These are phyloP conservation scores for Sporisorium graminicola DNA, from an alignment of 1,284 basidiomycete species.

Conservation along the genomic window DNA sequence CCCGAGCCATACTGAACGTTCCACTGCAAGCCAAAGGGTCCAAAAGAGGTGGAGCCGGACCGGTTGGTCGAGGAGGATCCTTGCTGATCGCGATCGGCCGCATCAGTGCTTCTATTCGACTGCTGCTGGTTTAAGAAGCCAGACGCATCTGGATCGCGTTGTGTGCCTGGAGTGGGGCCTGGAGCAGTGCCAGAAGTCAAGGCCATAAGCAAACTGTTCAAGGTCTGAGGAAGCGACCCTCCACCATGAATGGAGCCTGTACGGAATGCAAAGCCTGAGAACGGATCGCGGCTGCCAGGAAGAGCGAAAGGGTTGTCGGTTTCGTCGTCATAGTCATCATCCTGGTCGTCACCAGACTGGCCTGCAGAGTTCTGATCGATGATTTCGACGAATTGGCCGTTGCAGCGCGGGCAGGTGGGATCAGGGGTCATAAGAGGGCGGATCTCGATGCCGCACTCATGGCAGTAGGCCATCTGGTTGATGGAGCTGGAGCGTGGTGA, in stretches of 20 bases:
- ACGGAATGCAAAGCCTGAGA: constrained; percentile 10
- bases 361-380: constrained; percentile 27
- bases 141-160: neutral
- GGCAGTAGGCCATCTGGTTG: constrained; percentile 59
- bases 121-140: constrained; percentile 6
- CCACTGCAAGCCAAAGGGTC: constrained; percentile 48
- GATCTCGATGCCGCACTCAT: constrained; percentile 61
- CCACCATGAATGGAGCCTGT: constrained; percentile 5
- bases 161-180: neutral
- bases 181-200: constrained; percentile 19
- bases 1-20: constrained; percentile 43
- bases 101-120: neutral
- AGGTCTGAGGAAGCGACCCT: constrained; percentile 8
- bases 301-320: constrained; percentile 8
- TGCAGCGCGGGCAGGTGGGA: constrained; percentile 61
- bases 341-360: constrained; percentile 8
- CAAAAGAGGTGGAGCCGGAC: constrained; percentile 35
- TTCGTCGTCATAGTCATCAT: constrained; percentile 8
- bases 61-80: constrained; percentile 5
- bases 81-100: neutral
- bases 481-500: constrained; percentile 12
- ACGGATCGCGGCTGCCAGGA: constrained; percentile 2
- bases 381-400: constrained; percentile 60
- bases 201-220: constrained; percentile 21
- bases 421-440: constrained; percentile 56